Evolutionary conservation across 768 basidiomycete species (phyloP).

Genomic region (Serendipita sp.): DNA sequence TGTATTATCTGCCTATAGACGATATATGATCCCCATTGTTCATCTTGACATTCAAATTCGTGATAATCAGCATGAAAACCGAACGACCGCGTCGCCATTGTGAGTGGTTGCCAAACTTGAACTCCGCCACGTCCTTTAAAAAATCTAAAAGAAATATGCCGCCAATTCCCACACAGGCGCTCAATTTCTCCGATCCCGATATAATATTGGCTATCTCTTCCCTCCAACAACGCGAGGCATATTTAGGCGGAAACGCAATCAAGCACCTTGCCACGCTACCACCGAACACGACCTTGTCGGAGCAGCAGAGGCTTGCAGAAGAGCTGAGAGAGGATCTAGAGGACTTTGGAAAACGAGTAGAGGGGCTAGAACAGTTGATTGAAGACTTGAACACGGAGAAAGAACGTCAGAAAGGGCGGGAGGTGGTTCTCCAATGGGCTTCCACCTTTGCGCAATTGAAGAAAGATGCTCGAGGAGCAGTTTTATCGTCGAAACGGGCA

Average conservation of each 20-base stretch:
- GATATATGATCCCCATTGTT: no score
- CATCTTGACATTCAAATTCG: no score
- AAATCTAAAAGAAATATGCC: background rate
- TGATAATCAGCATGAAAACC: no score
- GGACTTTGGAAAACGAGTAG: constrained; percentile 41
- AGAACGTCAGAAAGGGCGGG: constrained; percentile 33
- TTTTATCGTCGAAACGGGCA: constrained; percentile 54
- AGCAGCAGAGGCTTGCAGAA: constrained; percentile 57
- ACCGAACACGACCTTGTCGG: constrained; percentile 24
- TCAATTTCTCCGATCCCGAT: background rate
- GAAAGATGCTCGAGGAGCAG: constrained; percentile 46
- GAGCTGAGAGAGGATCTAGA: constrained; percentile 68
- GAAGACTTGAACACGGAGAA: constrained; percentile 48
- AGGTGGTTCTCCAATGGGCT: constrained; percentile 30
- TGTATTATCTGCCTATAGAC: no score
- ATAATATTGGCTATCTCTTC: background rate
- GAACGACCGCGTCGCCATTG: no score
- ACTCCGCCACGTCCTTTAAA: no score
- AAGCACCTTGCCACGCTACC: background rate
- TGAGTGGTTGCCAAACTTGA: no score
- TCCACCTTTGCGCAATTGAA: constrained; percentile 29
- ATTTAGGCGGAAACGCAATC: background rate
- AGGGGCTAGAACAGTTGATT: constrained; percentile 50
- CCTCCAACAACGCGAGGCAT: background rate
- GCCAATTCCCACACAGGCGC: background rate